Conservation (phyloP, 768 basidiomycete genomes). For the Hortiboletus flavorubellus region DNA sequence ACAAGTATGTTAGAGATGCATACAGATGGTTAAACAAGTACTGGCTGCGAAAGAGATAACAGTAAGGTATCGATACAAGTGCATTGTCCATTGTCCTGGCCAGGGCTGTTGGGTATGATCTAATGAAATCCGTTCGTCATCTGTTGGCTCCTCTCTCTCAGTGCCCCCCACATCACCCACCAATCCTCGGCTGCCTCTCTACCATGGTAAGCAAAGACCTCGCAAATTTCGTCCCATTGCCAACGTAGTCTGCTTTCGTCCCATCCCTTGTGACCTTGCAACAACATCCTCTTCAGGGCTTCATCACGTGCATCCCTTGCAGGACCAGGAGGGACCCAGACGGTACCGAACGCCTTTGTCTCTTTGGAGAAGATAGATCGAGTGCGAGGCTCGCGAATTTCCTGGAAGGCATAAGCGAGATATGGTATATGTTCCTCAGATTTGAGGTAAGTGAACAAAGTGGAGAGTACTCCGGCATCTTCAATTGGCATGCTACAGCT, state of each 20-base stretch:
- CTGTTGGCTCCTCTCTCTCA: conserved; percentile 40
- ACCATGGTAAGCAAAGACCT: conserved; percentile 52
- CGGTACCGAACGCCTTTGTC: conserved; percentile 39
- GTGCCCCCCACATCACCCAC: conserved; percentile 59
- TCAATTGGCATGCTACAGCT: conserved; percentile 34
- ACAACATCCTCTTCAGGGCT: conserved; percentile 23
- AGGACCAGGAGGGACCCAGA: conserved; percentile 45
- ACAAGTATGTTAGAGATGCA: neutral
- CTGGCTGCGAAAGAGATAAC: neutral
- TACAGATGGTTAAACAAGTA: neutral
- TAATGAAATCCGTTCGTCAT: conserved; percentile 5
- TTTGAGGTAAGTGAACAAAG: conserved; percentile 43
- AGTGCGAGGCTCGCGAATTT: conserved; percentile 52
- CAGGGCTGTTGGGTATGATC: conserved; percentile 3
- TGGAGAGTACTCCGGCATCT: conserved; percentile 33
- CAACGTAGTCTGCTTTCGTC: conserved; percentile 47
- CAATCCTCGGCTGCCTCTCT: conserved; percentile 61
- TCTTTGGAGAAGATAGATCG: conserved; percentile 44
- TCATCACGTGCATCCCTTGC: conserved; percentile 45
- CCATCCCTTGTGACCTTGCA: conserved; percentile 36
- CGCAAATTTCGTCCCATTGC: conserved; percentile 56
- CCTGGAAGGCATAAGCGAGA: conserved; percentile 56
- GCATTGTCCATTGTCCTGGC: conserved; percentile 1
- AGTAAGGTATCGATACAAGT: conserved; percentile 6
- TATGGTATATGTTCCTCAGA: conserved; percentile 46